Conservation (phyloP, 1,284 basidiomycete species). For the Ganoderma meredithae region DNA sequence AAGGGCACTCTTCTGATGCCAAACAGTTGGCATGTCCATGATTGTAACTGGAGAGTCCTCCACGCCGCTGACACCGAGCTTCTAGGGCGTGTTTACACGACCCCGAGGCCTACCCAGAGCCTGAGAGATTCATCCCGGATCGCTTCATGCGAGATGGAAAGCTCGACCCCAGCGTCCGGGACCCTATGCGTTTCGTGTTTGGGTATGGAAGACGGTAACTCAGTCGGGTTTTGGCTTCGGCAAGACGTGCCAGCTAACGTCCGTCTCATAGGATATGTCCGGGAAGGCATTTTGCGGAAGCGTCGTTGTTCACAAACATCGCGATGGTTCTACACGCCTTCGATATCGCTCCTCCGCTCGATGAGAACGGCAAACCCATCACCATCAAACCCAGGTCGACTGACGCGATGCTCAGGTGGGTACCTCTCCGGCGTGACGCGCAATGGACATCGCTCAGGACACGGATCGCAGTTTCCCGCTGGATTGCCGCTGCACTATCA, state of each 20-base stretch:
- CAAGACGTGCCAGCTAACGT: background rate
- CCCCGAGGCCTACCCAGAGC: slow-evolving; percentile 12
- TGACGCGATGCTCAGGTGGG: background rate
- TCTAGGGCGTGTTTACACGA: slow-evolving; percentile 17
- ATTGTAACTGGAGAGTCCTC: background rate
- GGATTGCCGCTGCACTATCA: slow-evolving; percentile 30
- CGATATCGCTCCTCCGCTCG: slow-evolving; percentile 44
- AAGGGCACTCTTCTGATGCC: slow-evolving; percentile 2
- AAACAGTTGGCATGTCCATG: background rate
- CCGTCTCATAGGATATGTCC: slow-evolving; percentile 27
- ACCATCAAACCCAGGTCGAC: slow-evolving; percentile 8
- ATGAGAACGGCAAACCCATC: slow-evolving; percentile 23
- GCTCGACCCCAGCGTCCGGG: slow-evolving; percentile 9
- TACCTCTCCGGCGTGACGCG: background rate
- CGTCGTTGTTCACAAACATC: slow-evolving; percentile 49
- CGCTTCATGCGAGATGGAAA: slow-evolving; percentile 14
- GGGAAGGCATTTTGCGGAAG: slow-evolving; percentile 30
- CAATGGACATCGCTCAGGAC: background rate
- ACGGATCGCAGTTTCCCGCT: slow-evolving; percentile 19
- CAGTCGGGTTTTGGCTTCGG: background rate
- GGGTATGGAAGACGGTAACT: slow-evolving; percentile 17
- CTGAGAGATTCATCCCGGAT: slow-evolving; percentile 15
- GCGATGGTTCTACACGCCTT: slow-evolving; percentile 51
- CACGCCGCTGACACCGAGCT: background rate
- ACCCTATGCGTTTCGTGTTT: slow-evolving; percentile 12